These are phyloP conservation scores for Selaginella moellendorffii DNA, from an alignment of 75 land plant species.

Conservation along the genomic window DNA sequence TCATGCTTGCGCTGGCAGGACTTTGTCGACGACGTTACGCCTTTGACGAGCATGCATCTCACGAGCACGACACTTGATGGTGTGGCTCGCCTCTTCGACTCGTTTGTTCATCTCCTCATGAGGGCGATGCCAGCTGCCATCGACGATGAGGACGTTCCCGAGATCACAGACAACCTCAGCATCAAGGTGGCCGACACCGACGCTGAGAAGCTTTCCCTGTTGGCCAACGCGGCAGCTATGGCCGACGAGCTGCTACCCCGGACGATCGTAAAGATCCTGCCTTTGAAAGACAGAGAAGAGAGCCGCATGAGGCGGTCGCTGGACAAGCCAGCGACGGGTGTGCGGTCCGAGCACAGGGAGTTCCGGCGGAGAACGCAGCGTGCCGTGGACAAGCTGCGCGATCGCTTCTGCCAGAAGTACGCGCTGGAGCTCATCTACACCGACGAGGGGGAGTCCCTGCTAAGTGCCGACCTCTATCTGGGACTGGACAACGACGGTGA, in stretches of 20 bases:
- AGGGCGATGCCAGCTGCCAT: conserved; percentile 72
- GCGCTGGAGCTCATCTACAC: conserved; percentile 84
- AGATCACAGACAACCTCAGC: neutral
- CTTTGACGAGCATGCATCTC: conserved; percentile 66
- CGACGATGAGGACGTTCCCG: conserved; percentile 41
- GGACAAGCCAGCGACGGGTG: neutral
- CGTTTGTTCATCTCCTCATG: conserved; percentile 58
- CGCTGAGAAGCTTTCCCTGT: conserved; percentile 64
- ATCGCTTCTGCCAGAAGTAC: conserved; percentile 74
- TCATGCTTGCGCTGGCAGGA: conserved; percentile 39
- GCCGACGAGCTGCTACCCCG: conserved; percentile 93
- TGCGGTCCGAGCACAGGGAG: conserved; percentile 51
- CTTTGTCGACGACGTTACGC: conserved; percentile 67
- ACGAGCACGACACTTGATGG: conserved; percentile 65
- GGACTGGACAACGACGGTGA: conserved; percentile 33
- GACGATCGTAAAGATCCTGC: conserved; percentile 48
- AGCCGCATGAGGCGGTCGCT: conserved; percentile 18
- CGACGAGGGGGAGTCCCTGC: conserved; percentile 48
- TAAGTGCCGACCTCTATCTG: conserved; percentile 54
- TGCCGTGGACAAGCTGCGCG: conserved; percentile 56
- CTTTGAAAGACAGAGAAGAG: conserved; percentile 41
- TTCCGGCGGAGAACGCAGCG: conserved; percentile 70
- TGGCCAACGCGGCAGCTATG: conserved; percentile 79
- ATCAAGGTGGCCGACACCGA: conserved; percentile 46
- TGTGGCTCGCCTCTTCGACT: conserved; percentile 48